Evolutionary conservation across 495 filamentous ascomycete species (phyloP), one percentile per base, ranked within the genome.

Genomic region (Lepraria neglecta): DNA sequence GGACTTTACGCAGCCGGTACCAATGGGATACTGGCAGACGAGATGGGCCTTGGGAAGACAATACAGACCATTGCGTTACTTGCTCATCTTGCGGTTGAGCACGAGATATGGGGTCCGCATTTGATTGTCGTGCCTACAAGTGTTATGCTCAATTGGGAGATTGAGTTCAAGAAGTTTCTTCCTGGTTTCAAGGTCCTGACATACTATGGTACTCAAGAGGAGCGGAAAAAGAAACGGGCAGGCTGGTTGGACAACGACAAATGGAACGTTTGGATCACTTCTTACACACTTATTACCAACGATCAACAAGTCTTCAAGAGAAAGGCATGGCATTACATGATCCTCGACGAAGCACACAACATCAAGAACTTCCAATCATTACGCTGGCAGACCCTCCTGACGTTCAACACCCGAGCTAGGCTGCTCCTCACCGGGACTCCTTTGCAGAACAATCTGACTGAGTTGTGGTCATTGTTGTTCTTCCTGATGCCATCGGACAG

Each of bases 91-190:
- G 95, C 95, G 27, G 91, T 91, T 57, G 79, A 95, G 60, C 87
- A 95, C 71, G 84, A 90, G 68, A 84, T 92, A 30, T 99, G 95
- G 95, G 95, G 95, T 0, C 90, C 95, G 0, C 95, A 99, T 78
- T 76, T 99, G 24, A 87, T 99, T 43, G 87, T 99, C 63, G 95
- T 99, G 7, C 95, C 95, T 3, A 97, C 95, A 10, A 96, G 91
- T 74, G 95, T 99, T 33, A 96, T 99, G 80, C 84, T 99, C 56
- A 99, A 99, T 71, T 99, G 95, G 95, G 95, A 97, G 71, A 97
- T 96, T 87, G 95, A 99, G 73, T 99, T 99, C 80, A 97, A 97
- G 69, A 97, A 97, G 73, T 99, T 91, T 86, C 91, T 90, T 54
- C 95, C 95, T 14, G 95, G 95, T 3, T 99, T 99, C 80, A 97